Percentiles rank a stretch among this genome's conserved stretches.
Evolutionary conservation across 352 stramenopile genomes (phyloP).

Genomic region (Pythium plurisporium): DNA sequence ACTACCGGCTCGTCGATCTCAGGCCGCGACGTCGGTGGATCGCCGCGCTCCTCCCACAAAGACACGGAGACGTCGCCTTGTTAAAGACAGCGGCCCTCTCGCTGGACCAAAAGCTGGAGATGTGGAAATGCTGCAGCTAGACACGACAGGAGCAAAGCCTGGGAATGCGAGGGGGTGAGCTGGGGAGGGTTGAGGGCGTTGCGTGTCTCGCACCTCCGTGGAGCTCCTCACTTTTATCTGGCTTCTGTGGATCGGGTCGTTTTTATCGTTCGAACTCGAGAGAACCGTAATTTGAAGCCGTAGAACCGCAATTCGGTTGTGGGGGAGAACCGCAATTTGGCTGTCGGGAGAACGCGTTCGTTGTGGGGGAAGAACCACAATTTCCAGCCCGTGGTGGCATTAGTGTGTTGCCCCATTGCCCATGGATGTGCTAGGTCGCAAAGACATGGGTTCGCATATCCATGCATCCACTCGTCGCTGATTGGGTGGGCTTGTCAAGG

Average conservation of each 20-base stretch:
- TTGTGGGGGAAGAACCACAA: neutral
- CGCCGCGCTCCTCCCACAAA: neutral
- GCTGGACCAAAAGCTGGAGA: too few species aligned
- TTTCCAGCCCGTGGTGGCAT: neutral
- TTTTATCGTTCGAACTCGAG: neutral
- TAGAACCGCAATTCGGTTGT: neutral
- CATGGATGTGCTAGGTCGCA: constrained; percentile 8
- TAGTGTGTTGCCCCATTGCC: too few species aligned
- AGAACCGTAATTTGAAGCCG: neutral
- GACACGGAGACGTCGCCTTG: constrained; percentile 9
- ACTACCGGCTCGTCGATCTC: neutral
- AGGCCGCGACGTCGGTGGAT: neutral
- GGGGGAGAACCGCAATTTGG: neutral
- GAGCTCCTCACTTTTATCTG: constrained; percentile 13
- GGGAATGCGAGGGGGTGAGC: neutral
- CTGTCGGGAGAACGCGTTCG: neutral
- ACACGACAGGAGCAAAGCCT: neutral
- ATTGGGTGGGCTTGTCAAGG: constrained; percentile 28
- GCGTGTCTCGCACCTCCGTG: constrained; percentile 12
- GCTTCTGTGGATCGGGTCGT: neutral
- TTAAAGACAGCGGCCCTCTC: constrained; percentile 24
- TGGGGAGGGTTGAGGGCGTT: neutral
- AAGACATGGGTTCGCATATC: constrained; percentile 28
- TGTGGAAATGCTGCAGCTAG: constrained; percentile 17
- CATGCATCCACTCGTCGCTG: constrained; percentile 6